Conservation (phyloP, 2,329 filamentous ascomycete species). For the Nigrospora oryzae region DNA sequence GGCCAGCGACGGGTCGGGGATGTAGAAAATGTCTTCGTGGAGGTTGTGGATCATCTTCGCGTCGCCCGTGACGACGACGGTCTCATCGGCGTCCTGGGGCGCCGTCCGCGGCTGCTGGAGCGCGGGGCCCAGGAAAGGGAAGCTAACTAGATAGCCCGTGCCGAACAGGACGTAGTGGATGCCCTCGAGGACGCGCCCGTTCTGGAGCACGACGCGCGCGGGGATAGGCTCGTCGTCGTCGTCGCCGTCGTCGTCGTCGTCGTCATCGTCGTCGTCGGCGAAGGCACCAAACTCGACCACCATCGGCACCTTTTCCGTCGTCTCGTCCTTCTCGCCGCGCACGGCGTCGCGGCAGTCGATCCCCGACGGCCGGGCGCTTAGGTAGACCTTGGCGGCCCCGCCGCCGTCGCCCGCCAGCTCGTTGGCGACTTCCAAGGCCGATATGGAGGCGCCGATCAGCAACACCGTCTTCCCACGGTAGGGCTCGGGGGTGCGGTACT, state of each 20-base stretch:
- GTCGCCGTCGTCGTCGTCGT: not conserved
- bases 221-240: conserved; percentile 17
- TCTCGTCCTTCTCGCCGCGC: conserved; percentile 33
- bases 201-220: conserved; percentile 39
- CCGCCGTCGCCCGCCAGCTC: too few species aligned
- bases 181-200: conserved; percentile 40
- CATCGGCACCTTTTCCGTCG: conserved; percentile 42
- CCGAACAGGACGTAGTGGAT: conserved; percentile 56
- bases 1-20: conserved; percentile 51
- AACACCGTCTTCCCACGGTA: too few species aligned
- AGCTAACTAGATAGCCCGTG: conserved; percentile 60
- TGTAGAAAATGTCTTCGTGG: conserved; percentile 65
- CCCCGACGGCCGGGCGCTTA: conserved; percentile 32
- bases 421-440: too few species aligned
- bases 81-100: conserved; percentile 38
- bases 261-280: conserved; percentile 15
- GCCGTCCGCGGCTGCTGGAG: conserved; percentile 30
- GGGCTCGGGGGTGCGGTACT: too few species aligned
- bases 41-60: conserved; percentile 57
- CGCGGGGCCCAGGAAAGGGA: conserved; percentile 50
- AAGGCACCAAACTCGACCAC: conserved; percentile 35
- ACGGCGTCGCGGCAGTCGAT: conserved; percentile 6
- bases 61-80: conserved; percentile 49
- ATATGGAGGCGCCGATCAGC: too few species aligned
- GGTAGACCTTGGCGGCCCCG: conserved; percentile 44